Evolutionary conservation across 345 rosid genomes (phyloP).

Genomic region (Lepidium sativum): DNA sequence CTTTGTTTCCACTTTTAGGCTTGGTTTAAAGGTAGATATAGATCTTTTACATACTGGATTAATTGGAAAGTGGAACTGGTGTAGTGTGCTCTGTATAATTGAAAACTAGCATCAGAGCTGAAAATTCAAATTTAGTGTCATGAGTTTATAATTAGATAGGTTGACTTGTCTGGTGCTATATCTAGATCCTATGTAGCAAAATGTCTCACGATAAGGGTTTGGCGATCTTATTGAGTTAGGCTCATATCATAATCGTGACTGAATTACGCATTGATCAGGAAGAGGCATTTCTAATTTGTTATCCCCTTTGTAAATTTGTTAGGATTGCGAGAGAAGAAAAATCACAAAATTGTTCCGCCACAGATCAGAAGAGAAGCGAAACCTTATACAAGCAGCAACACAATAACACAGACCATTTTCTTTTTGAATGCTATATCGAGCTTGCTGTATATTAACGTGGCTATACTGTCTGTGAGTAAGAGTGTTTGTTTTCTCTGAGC

Average conservation of each 20-base stretch:
- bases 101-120: background rate
- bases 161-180: background rate
- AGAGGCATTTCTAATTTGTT: background rate
- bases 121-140: background rate
- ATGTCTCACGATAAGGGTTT: background rate
- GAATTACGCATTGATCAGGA: background rate
- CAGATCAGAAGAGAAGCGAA: conserved; percentile 56
- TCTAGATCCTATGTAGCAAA: background rate
- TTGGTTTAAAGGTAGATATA: background rate
- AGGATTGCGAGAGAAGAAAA: conserved; percentile 89
- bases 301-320: background rate
- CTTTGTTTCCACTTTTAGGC: background rate
- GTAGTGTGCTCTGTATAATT: background rate
- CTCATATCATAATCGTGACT: background rate
- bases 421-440: background rate
- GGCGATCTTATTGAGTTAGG: background rate
- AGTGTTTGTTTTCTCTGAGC: background rate
- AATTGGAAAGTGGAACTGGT: background rate
- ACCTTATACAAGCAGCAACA: conserved; percentile 23
- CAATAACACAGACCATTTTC: conserved; percentile 15
- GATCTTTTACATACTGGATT: background rate
- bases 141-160: background rate
- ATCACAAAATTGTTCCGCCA: conserved; percentile 72
- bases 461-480: background rate
- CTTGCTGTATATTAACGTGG: background rate